Conservation (phyloP, 495 filamentous ascomycete genomes). For the Aspergillus funiculosus region DNA sequence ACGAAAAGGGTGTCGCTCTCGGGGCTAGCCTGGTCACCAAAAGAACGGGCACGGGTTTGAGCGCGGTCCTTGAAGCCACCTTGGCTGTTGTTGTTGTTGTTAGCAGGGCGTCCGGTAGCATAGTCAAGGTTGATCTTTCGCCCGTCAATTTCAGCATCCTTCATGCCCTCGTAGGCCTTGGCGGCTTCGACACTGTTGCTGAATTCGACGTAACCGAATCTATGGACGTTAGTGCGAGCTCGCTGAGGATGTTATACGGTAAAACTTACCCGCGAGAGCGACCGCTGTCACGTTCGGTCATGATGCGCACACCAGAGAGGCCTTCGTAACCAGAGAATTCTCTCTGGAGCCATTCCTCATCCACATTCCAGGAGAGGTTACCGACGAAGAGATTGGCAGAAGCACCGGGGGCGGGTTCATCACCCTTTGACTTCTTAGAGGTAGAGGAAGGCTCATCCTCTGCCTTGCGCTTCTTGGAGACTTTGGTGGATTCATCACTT, state of each 20-base stretch:
- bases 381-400: conserved; percentile 82
- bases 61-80: conserved; percentile 48
- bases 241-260: background rate
- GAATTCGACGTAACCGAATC: conserved; percentile 96
- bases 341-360: conserved; percentile 81
- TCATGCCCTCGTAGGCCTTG: conserved; percentile 75
- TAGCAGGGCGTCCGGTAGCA: conserved; percentile 58
- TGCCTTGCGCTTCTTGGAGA: conserved; percentile 87
- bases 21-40: conserved; percentile 72
- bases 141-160: conserved; percentile 73
- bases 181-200: conserved; percentile 59
- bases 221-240: conserved; percentile 29
- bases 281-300: conserved; percentile 74
- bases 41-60: conserved; percentile 64
- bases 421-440: conserved; percentile 82
- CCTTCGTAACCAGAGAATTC: conserved; percentile 84
- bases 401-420: conserved; percentile 55
- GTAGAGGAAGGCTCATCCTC: conserved; percentile 55
- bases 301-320: conserved; percentile 67
- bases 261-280: conserved; percentile 73
- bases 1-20: conserved; percentile 85
- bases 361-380: conserved; percentile 90
- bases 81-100: conserved; percentile 47
- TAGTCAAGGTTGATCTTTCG: conserved; percentile 88
- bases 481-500: conserved; percentile 40